A percentile compares a stretch with the other conserved stretches of the same genome.
These are phyloP conservation scores for Scheffersomyces lignosus DNA, from an alignment of 805 yeast genomes.

Conservation along the genomic window DNA sequence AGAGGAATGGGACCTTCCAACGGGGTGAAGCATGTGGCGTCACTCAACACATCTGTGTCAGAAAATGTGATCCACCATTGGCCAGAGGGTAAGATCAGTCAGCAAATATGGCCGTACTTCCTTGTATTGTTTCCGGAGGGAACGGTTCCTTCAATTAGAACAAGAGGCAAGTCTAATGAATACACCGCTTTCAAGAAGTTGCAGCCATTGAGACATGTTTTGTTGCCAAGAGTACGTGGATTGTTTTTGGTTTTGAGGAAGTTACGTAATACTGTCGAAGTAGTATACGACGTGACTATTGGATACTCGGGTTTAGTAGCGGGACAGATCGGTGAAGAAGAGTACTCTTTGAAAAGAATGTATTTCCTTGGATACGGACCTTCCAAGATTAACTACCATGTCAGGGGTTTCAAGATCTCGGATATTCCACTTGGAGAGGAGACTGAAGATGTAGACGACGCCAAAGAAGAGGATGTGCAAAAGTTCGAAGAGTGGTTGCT, in stretches of 20 bases:
- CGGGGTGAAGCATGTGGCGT: slow-evolving; percentile 35
- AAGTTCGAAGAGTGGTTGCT: slow-evolving; percentile 75
- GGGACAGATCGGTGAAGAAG: slow-evolving; percentile 73
- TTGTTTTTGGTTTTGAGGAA: slow-evolving; percentile 62
- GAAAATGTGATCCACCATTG: slow-evolving; percentile 16
- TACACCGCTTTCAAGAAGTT: slow-evolving; percentile 56
- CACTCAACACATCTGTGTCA: slow-evolving; percentile 20
- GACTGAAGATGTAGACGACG: slow-evolving; percentile 42
- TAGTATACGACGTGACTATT: slow-evolving; percentile 78
- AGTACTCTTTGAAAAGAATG: slow-evolving; percentile 61
- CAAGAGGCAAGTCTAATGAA: slow-evolving; percentile 54
- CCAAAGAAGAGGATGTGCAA: slow-evolving; percentile 39
- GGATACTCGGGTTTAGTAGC: slow-evolving; percentile 73
- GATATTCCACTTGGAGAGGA: slow-evolving; percentile 62
- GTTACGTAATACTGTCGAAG: slow-evolving; percentile 52
- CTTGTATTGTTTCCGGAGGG: slow-evolving; percentile 91
- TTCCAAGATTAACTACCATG: slow-evolving; percentile 57
- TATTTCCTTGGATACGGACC: slow-evolving; percentile 78
- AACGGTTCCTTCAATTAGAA: slow-evolving; percentile 73
- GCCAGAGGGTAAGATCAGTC: slow-evolving; percentile 29
- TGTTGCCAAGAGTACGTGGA: slow-evolving; percentile 86
- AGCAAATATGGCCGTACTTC: slow-evolving; percentile 49
- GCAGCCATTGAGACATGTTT: slow-evolving; percentile 56
- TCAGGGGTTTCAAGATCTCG: slow-evolving; percentile 54
- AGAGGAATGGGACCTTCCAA: slow-evolving; percentile 56